Evolutionary conservation across 2,329 filamentous ascomycete genomes (phyloP).

Genomic region (Fusarium albosuccineum): DNA sequence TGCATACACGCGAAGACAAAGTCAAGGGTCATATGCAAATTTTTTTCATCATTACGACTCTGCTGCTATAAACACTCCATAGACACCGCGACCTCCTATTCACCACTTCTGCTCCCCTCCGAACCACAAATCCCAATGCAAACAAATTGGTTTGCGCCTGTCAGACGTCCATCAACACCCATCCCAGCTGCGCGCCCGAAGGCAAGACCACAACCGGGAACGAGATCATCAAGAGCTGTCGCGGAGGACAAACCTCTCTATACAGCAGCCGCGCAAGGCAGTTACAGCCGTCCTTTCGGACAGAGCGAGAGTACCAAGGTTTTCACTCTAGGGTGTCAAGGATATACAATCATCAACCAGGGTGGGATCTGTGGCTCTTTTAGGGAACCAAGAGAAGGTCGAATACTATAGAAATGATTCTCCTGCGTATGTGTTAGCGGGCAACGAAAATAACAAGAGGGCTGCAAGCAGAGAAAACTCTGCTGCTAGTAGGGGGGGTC

Average conservation of each 20-base stretch:
- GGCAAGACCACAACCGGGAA: slow-evolving; percentile 77
- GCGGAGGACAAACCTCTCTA: slow-evolving; percentile 74
- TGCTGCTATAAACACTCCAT: too few relatives aligned
- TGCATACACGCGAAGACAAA: too few relatives aligned
- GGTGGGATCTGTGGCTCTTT: slow-evolving; percentile 91
- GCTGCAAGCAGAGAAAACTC: neutral
- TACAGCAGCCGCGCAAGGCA: slow-evolving; percentile 65
- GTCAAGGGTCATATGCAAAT: too few relatives aligned
- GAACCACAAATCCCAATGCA: too few relatives aligned
- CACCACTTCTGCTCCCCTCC: too few relatives aligned
- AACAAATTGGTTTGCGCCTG: slow-evolving; percentile 62
- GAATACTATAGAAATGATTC: slow-evolving; percentile 99
- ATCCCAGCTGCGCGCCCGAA: slow-evolving; percentile 83
- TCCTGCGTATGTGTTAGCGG: slow-evolving; percentile 56
- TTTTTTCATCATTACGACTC: too few relatives aligned
- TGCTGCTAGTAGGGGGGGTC: slow-evolving; percentile 45
- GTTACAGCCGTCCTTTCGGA: slow-evolving; percentile 67
- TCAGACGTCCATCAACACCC: slow-evolving; percentile 93
- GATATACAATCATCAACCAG: slow-evolving; percentile 68
- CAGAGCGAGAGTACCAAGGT: slow-evolving; percentile 45
- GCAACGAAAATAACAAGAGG: neutral
- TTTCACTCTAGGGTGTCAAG: slow-evolving; percentile 70
- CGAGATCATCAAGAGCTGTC: slow-evolving; percentile 83
- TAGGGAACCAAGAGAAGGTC: slow-evolving; percentile 92
- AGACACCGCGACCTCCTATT: too few relatives aligned